Conservation (phyloP, 345 rosid species). For the Euphorbia tirucalli region DNA sequence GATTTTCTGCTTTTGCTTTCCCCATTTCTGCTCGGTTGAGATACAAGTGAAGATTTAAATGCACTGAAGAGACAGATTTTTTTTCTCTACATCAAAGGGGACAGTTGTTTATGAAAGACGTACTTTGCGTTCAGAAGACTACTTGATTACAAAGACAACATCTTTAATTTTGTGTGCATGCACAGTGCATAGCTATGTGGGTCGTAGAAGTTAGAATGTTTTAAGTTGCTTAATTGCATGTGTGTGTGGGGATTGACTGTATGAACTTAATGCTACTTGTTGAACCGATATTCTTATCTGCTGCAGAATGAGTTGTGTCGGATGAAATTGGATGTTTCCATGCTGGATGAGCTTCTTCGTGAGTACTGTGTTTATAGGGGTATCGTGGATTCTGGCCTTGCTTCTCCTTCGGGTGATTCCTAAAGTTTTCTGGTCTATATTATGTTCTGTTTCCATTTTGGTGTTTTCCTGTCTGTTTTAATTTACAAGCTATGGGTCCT, state of each 20-base stretch:
- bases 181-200: not conserved
- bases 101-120: not conserved
- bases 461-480: not conserved
- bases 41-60: not conserved
- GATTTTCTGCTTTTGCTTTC: not conserved
- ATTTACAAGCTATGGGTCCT: not conserved
- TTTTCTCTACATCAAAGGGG: not conserved
- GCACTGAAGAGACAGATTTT: not conserved
- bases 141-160: not conserved
- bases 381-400: constrained; percentile 52
- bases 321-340: constrained; percentile 68
- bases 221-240: not conserved
- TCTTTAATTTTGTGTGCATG: too few relatives aligned
- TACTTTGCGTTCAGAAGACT: not conserved
- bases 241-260: not conserved
- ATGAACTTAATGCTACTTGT: constrained; percentile 4
- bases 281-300: constrained; percentile 5
- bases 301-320: constrained; percentile 93
- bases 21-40: not conserved
- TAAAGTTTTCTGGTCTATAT: constrained; percentile 12
- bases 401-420: constrained; percentile 40
- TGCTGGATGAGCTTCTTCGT: constrained; percentile 78
- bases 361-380: constrained; percentile 97
- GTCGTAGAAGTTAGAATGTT: not conserved
- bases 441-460: constrained; percentile 12